Evolutionary conservation across 2,329 filamentous ascomycete species (phyloP).

Genomic region (Trichoderma sp.): DNA sequence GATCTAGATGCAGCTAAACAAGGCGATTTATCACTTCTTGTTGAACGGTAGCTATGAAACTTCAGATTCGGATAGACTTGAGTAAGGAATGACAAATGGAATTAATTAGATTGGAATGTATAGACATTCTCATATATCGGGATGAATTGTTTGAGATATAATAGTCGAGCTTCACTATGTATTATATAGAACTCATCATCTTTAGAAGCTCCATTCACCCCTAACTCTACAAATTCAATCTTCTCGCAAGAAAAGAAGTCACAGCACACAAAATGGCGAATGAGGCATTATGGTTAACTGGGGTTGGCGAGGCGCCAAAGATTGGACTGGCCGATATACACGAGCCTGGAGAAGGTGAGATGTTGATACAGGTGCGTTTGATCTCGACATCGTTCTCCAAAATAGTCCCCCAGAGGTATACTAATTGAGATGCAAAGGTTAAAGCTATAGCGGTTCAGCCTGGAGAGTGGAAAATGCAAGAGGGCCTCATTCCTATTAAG

Average conservation of each 20-base stretch:
- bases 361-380: neutral
- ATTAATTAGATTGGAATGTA: neutral
- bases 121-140: neutral
- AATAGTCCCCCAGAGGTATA: too few species aligned
- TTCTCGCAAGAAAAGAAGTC: neutral
- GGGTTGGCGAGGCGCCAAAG: neutral
- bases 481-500: slow-evolving; percentile 10
- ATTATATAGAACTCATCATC: neutral
- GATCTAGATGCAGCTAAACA: neutral
- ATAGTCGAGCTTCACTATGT: neutral
- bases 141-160: neutral
- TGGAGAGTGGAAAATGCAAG: slow-evolving; percentile 19
- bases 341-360: slow-evolving; percentile 8
- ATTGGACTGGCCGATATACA: neutral
- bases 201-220: neutral
- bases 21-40: neutral
- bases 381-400: too few species aligned
- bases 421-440: neutral
- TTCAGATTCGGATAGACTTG: neutral
- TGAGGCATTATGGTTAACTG: neutral
- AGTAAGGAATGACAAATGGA: neutral
- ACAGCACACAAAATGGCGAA: neutral
- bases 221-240: neutral
- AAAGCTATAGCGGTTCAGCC: slow-evolving; percentile 13
- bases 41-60: neutral